phyloP scores from a whole-genome alignment of 106 monocot species.

The Iris macrosiphon region DNA sequence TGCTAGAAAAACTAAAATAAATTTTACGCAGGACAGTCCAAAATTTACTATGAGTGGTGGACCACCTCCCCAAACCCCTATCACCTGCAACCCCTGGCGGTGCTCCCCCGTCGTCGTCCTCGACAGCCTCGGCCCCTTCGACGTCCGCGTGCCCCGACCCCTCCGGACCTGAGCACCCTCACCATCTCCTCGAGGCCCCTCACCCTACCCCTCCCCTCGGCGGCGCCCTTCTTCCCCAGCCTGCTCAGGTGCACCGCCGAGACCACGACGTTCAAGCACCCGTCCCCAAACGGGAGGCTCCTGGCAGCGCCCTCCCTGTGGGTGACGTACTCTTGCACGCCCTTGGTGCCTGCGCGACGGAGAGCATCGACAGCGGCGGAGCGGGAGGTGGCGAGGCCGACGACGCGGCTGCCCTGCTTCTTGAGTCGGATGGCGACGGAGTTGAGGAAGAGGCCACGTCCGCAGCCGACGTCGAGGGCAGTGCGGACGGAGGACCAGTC shows the following conservation, averaged over 20 bases:
- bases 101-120: too few species aligned
- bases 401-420: constrained; percentile 26
- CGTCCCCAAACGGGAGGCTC: constrained; percentile 36
- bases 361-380: constrained; percentile 29
- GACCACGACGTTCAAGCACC: constrained; percentile 40
- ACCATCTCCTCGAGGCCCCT: constrained; percentile 36
- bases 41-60: too few species aligned
- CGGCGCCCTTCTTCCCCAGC: constrained; percentile 11
- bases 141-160: too few species aligned
- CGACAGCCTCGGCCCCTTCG: too few species aligned
- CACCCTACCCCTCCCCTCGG: constrained; percentile 18
- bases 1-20: too few species aligned
- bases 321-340: constrained; percentile 43
- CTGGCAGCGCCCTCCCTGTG: constrained; percentile 43
- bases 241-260: constrained; percentile 41
- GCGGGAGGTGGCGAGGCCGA: constrained; percentile 25
- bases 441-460: too few species aligned
- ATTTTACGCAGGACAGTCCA: too few species aligned
- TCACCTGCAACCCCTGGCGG: too few species aligned
- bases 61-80: too few species aligned
- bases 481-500: constrained; percentile 38
- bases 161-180: constrained; percentile 41
- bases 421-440: constrained; percentile 33
- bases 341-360: constrained; percentile 22
- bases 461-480: constrained; percentile 43